A percentile compares a stretch with the other conserved stretches of the same genome.
Conservation (phyloP, 140 eudicot species). For the Erigeron philadelphicus region DNA sequence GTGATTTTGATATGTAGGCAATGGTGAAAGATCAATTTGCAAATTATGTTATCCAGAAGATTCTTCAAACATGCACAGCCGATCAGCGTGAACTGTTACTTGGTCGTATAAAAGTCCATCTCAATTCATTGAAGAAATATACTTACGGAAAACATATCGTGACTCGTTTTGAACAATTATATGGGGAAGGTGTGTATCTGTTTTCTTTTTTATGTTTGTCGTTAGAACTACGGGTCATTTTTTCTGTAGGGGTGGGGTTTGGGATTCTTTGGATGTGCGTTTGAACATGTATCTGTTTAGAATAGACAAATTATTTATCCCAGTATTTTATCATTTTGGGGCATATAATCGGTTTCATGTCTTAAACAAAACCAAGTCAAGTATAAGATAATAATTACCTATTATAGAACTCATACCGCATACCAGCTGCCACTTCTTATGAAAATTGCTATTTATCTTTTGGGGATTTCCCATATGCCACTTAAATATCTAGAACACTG, state of each 20-base stretch:
- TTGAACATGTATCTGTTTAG: neutral
- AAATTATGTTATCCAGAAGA: slow-evolving; percentile 89
- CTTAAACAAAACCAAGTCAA: neutral
- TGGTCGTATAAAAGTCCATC: slow-evolving; percentile 59
- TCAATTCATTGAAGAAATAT: slow-evolving; percentile 80
- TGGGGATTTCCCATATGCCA: neutral
- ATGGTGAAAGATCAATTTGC: slow-evolving; percentile 98
- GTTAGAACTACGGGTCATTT: neutral
- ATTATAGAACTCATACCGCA: no score
- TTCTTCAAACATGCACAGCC: slow-evolving; percentile 57
- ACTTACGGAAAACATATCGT: slow-evolving; percentile 93
- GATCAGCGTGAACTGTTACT: slow-evolving; percentile 60
- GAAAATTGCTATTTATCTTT: neutral
- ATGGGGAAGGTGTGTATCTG: slow-evolving; percentile 54
- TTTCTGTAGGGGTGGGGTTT: neutral
- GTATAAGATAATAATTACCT: neutral
- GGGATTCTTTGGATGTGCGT: neutral
- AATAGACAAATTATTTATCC: neutral
- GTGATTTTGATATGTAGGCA: slow-evolving; percentile 35
- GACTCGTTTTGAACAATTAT: slow-evolving; percentile 77
- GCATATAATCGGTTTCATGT: no score
- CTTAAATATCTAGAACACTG: no score
- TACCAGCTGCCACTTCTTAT: neutral
- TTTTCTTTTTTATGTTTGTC: neutral
- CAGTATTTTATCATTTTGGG: neutral